Evolutionary conservation across 495 filamentous ascomycete species (phyloP).

Genomic region (Podospora tetraspora): DNA sequence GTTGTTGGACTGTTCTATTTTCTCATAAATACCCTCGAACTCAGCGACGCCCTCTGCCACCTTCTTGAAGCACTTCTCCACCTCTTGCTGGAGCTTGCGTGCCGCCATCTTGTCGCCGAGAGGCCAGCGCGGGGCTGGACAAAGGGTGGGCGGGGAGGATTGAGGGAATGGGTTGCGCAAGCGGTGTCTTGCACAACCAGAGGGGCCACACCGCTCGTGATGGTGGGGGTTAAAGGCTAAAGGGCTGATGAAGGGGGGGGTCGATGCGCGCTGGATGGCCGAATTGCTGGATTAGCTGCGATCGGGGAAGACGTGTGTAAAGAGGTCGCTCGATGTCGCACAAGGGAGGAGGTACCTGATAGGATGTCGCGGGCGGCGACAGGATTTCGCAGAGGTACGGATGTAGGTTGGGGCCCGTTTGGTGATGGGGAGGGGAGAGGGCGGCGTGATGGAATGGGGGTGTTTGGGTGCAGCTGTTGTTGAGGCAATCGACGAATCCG

Average conservation of each 20-base stretch:
- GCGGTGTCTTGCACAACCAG: conserved; percentile 2
- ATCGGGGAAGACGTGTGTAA: neutral
- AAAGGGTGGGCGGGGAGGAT: neutral
- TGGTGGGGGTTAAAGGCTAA: neutral
- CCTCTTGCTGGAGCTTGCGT: conserved; percentile 92
- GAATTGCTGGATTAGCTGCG: conserved; percentile 9
- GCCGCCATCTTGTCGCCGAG: conserved; percentile 66
- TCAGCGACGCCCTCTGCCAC: conserved; percentile 84
- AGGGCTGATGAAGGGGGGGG: neutral
- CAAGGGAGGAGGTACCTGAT: neutral
- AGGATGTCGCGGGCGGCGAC: conserved; percentile 1
- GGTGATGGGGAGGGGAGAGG: neutral
- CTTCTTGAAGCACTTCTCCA: conserved; percentile 98
- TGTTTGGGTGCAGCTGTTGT: neutral
- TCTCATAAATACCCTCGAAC: conserved; percentile 92
- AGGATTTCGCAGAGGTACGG: neutral
- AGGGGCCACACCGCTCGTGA: neutral
- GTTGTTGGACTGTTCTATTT: conserved; percentile 86
- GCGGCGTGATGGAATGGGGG: neutral
- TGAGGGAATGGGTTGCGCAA: neutral
- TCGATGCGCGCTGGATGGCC: neutral
- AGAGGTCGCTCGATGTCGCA: neutral
- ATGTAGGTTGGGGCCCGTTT: conserved; percentile 2
- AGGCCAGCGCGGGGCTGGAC: conserved; percentile 5
- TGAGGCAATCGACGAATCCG: conserved; percentile 1